phyloP scores from a whole-genome alignment of 495 filamentous ascomycete species.

The Talaromyces ruber region DNA sequence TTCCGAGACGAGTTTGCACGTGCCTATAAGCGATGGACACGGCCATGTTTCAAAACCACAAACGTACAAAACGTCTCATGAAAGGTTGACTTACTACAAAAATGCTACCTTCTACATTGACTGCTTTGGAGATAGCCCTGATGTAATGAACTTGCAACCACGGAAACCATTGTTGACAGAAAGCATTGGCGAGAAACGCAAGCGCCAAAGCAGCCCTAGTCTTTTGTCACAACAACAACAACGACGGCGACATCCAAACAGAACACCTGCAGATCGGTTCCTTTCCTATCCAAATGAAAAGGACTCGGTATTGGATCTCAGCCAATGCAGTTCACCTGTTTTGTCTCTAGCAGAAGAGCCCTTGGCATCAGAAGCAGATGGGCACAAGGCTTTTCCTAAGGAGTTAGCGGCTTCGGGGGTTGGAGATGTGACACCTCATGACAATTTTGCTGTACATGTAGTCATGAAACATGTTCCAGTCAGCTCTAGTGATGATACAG shows the following conservation, averaged over 20 bases:
- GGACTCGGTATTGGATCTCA: neutral
- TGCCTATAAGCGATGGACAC: neutral
- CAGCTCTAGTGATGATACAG: neutral
- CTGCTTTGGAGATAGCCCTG: slow-evolving; percentile 49
- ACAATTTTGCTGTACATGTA: slow-evolving; percentile 57
- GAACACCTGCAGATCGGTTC: slow-evolving; percentile 14
- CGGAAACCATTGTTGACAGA: neutral
- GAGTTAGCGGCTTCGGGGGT: slow-evolving; percentile 55
- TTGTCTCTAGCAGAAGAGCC: slow-evolving; percentile 4
- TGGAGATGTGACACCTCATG: slow-evolving; percentile 54
- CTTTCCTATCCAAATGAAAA: neutral
- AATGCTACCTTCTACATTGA: slow-evolving; percentile 68
- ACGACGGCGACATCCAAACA: neutral
- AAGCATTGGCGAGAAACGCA: neutral
- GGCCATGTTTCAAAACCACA: neutral
- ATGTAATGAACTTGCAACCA: neutral
- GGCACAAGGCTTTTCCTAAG: slow-evolving; percentile 6
- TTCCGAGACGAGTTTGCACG: slow-evolving; percentile 20
- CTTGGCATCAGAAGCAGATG: slow-evolving; percentile 28
- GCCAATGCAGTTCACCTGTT: slow-evolving; percentile 3
- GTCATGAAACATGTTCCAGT: slow-evolving; percentile 33
- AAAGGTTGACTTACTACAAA: slow-evolving; percentile 76
- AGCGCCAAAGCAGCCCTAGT: neutral
- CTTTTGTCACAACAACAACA: neutral
- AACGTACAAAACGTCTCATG: slow-evolving; percentile 38